Base-by-base conservation (phyloP, 2,329 filamentous ascomycete genomes). In the Sclerotinia minor region DNA sequence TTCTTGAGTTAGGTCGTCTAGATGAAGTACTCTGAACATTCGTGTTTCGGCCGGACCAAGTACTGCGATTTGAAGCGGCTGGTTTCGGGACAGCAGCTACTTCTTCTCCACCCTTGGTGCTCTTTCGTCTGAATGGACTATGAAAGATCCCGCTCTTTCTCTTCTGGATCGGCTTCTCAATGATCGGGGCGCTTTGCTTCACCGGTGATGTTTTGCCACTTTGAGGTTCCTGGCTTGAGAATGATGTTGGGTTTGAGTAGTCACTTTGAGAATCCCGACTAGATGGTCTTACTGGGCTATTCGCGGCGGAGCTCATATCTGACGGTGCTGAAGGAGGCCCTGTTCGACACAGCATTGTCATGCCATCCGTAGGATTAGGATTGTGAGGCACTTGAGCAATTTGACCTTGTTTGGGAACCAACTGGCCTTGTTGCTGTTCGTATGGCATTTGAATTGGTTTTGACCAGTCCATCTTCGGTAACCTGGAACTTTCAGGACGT, bases 341-440 rank as follows among this genome's bases (percentile, higher is more conserved):
- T 50, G 91, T 89, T 69, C 93, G 88, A 79, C 94, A 98, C 71
- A 97, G 90, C 87, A 98, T 96, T 0, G 94, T 97, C 93, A 98
- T 98, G 5, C 94, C 94, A 77, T 98, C 94, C 78, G 90, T 87
- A 0, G 94, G 94, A 77, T 97, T 97, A 13, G 95, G 92, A 74
- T 98, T 96, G 75, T 97, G 93, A 19, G 94, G 93, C 3, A 96
- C 86, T 19, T 87, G 80, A 5, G 88, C 83, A 69, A 92, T 86
- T 32, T 88, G 84, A 3, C 84, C 85, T 73, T 86, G 84, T 21
- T 65, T 69, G 45, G 65, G 69, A 29, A 73, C 71, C 41, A 70
- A 68, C 69, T 71, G 68, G 19, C 68, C 68, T 47, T 71, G 72
- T 26, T 68, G 55, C 29, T 69, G 69, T 41, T 68, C 65, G 57